Base-by-base conservation (phyloP, 306 rosid species). In the Arachis stenosperma region DNA sequence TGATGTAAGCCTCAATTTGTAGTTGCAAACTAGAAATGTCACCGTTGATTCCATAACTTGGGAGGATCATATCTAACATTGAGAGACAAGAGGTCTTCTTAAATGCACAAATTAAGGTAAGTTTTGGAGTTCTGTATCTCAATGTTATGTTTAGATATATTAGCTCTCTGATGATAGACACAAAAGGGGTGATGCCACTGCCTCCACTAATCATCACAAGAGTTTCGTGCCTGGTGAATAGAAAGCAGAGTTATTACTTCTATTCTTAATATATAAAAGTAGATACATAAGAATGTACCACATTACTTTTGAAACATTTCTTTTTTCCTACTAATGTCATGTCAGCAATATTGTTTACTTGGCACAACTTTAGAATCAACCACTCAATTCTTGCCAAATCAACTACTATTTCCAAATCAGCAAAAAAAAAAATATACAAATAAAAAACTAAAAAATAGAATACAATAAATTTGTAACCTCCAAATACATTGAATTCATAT, bases 141-240 rank as follows among this genome's bases (percentile, higher is more conserved):
- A 48, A 27, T 10, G 69, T 22, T 46, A 74, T 58, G 78, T 62
- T 71, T 14, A 72, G 15, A 61, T 69, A 81, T 30, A 89, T 59
- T 4, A 91, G 74, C 59, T 89, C 92, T 58, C 81, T 46, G 54
- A 89, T 81, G 63, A 87, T 89, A 52, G 97, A 91, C 44, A 89
- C 77, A 73, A 87, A 91, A 0, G 92, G 96, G 44, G 96, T 91
- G 27, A 91, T 87, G 7, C 96, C 97, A 48, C 92, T 89, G 75
- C 97, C 96, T 82, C 92, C 92, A 67, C 90, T 79, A 59, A 91
- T 82, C 90, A 91, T 83, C 72, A 86, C 82, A 9, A 89, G 81
- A 0, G 78, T 75, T 53, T 84, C 89, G 75, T 86, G 78, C 81
- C 96, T 88, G 46, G 50, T 41, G 50, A 29, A 70, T 15, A 65